These are phyloP conservation scores for Verticillium tricorpus DNA, from an alignment of 2,329 filamentous ascomycete species.

Conservation along the genomic window DNA sequence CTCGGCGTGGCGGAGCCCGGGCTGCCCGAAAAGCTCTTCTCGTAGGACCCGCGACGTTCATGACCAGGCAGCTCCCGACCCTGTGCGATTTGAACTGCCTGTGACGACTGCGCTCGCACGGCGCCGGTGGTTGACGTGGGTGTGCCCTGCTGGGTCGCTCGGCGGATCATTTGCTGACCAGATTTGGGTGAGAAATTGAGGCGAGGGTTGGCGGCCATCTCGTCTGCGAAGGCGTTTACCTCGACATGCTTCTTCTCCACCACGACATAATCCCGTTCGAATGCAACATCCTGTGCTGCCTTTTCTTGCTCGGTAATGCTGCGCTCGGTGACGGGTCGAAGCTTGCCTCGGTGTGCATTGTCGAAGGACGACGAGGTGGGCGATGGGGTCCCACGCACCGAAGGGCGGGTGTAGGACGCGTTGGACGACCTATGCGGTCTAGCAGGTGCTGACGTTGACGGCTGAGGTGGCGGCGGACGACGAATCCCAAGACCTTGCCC, in stretches of 20 bases:
- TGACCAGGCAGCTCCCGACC: conserved; percentile 64
- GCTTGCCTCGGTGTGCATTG: conserved; percentile 25
- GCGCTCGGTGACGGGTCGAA: conserved; percentile 17
- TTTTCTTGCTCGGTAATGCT: conserved; percentile 58
- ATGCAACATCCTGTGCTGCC: conserved; percentile 80
- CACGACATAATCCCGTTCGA: conserved; percentile 91
- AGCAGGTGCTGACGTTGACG: conserved; percentile 44
- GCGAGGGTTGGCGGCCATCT: conserved; percentile 79
- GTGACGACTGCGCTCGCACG: conserved; percentile 60
- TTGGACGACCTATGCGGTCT: conserved; percentile 38
- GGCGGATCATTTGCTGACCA: conserved; percentile 59
- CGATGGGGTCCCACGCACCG: conserved; percentile 27
- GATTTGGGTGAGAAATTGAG: conserved; percentile 50
- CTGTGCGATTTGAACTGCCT: conserved; percentile 69
- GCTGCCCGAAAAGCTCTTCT: conserved; percentile 67
- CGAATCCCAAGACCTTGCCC: conserved; percentile 49
- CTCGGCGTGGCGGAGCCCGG: conserved; percentile 68
- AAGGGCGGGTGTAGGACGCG: conserved; percentile 28
- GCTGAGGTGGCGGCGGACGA: conserved; percentile 39
- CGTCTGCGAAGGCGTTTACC: conserved; percentile 95
- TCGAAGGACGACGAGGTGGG: conserved; percentile 25
- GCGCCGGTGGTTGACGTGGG: conserved; percentile 67
- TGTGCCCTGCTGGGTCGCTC: conserved; percentile 72
- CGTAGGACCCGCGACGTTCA: conserved; percentile 74
- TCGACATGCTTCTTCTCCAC: conserved; percentile 94